Base-by-base conservation (phyloP, 345 rosid genomes). In the Euphorbia tirucalli region DNA sequence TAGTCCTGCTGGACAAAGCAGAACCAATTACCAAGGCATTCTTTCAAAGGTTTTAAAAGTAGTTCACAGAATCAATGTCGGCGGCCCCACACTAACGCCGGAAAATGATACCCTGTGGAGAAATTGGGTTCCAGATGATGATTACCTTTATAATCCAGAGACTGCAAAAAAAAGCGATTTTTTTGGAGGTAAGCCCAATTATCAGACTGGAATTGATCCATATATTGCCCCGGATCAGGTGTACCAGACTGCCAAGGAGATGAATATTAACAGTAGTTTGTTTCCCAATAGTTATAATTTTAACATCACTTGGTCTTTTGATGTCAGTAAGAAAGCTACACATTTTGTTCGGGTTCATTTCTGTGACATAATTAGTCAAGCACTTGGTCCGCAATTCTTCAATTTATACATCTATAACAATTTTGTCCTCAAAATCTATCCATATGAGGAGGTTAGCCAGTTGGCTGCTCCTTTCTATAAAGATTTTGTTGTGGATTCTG, bases 311-410 rank as follows among this genome's bases (percentile, higher is more conserved):
- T 88, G 96, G 90, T 11, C 70, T 30, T 86, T 82, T 30, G 49
- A 55, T 16, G 96, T 87, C 35, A 76, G 71, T 2, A 72, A 27
- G 44, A 79, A 88, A 43, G 52, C 80, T 52, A 69, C 2, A 11
- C 79, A 87, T 60, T 80, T 88, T 22, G 71, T 88, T 66, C 83
- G 90, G 77, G 49, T 67, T 69, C 88, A 92, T 61, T 92, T 92
- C 72, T 87, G 86, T 49, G 87, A 92, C 73, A 32, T 83, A 24
- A 3, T 76, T 28, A 74, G 81, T 46, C 0, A 0, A 3, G 0
- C 76, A 0, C 14, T 0, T 28, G 44, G 76, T 46, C 28, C 0
- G 4, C 0, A 73, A 0, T 5, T 1, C 7, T 87, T 92, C 73
- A 67, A 69, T 62, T 84, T 90, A 16, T 85, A 73, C 46, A 65